A percentile compares a stretch with the other conserved stretches of the same genome.
Evolutionary conservation across 2,329 filamentous ascomycete genomes (phyloP).

Genomic region (Mollisiaceae sp.): DNA sequence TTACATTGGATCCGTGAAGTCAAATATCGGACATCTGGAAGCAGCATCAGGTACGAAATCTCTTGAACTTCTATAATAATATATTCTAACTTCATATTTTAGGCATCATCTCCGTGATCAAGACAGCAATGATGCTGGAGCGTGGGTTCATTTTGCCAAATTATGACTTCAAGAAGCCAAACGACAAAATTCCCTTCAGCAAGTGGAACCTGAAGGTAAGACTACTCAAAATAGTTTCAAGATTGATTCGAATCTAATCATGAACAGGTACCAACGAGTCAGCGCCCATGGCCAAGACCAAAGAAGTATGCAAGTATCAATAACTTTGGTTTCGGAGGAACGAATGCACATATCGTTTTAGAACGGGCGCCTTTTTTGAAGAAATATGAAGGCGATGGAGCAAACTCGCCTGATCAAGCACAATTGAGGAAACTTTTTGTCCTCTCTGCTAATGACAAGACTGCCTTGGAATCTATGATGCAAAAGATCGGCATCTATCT

Average conservation of each 20-base stretch:
- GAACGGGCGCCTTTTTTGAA: conserved; percentile 38
- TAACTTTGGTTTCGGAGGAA: conserved; percentile 46
- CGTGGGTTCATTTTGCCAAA: conserved; percentile 39
- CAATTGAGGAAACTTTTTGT: conserved; percentile 42
- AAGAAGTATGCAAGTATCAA: conserved; percentile 55
- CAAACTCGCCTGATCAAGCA: conserved; percentile 18
- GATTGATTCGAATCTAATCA: conserved; percentile 18
- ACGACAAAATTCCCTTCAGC: conserved; percentile 45
- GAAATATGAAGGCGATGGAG: conserved; percentile 34
- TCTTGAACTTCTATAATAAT: not conserved
- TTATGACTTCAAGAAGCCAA: conserved; percentile 45
- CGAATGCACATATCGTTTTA: conserved; percentile 47
- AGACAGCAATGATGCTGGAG: conserved; percentile 40
- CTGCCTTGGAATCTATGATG: conserved; percentile 36
- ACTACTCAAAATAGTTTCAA: not conserved
- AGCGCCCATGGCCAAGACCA: conserved; percentile 36
- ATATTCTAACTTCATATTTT: conserved; percentile 5
- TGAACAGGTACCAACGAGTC: conserved; percentile 39
- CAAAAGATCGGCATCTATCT: conserved; percentile 39
- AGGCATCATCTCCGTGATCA: conserved; percentile 39
- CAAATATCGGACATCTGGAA: conserved; percentile 45
- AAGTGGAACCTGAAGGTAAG: conserved; percentile 47
- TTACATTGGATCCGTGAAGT: conserved; percentile 40
- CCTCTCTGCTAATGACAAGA: conserved; percentile 38
- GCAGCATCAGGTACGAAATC: conserved; percentile 35